Evolutionary conservation across 2,329 filamentous ascomycete genomes (phyloP).

Genomic region (Ramichloridium luteum): DNA sequence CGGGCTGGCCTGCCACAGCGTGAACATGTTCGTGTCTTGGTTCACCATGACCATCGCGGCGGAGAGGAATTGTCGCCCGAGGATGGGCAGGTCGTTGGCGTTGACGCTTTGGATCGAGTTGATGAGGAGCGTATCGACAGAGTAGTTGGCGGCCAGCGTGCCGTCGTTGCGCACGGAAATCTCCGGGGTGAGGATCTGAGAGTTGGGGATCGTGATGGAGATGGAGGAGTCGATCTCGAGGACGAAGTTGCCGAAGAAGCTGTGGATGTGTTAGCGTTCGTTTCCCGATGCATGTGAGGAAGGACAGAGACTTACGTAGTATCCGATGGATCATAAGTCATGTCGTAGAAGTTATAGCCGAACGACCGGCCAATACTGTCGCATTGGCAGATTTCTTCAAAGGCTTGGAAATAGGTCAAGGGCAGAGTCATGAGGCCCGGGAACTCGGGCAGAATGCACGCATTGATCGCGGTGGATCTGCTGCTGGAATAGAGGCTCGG

Average conservation of each 20-base stretch:
- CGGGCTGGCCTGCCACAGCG: conserved; percentile 9
- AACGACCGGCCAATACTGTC: conserved; percentile 7
- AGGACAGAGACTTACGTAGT: conserved; percentile 2
- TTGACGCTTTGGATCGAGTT: conserved; percentile 3
- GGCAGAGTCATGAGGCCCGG: conserved; percentile 9
- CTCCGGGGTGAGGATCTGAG: conserved; percentile 8
- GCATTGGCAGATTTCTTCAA: conserved; percentile 6
- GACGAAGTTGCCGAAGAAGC: conserved; percentile 6
- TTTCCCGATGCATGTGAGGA: conserved; percentile 3
- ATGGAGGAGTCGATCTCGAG: conserved; percentile 4
- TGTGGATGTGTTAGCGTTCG: background rate
- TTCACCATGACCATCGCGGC: conserved; percentile 10
- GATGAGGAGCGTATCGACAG: conserved; percentile 4
- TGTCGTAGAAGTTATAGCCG: conserved; percentile 4
- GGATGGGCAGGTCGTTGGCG: conserved; percentile 6
- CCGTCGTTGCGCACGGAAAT: conserved; percentile 6
- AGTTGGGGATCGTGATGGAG: conserved; percentile 8
- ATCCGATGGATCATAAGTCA: conserved; percentile 5
- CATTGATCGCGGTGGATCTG: conserved; percentile 2
- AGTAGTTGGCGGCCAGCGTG: conserved; percentile 4
- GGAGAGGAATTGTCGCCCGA: conserved; percentile 9
- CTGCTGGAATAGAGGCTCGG: conserved; percentile 4
- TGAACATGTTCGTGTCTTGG: conserved; percentile 7
- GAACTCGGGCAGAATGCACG: conserved; percentile 11
- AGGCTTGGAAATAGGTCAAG: too few species aligned